Evolutionary conservation across 1,284 basidiomycete genomes (phyloP).

Genomic region (Cutaneotrichosporon sp.): DNA sequence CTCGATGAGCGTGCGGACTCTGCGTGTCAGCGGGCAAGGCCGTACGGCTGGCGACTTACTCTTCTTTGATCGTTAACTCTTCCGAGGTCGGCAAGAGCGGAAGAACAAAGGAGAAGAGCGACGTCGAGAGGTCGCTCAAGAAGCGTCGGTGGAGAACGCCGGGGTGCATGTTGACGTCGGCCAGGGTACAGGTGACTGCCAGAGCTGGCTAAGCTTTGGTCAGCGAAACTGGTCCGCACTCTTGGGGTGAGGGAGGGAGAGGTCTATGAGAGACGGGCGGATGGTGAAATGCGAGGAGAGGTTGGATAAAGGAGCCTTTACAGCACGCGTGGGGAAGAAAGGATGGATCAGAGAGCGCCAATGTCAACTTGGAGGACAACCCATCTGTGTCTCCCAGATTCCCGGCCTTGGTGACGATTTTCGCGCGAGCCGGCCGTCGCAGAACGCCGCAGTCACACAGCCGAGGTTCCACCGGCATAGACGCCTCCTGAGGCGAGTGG

Average conservation of each 20-base stretch:
- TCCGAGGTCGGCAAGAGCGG: slow-evolving; percentile 83
- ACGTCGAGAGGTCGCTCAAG: slow-evolving; percentile 53
- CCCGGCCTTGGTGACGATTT: too few species aligned
- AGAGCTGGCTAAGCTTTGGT: neutral
- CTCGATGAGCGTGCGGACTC: slow-evolving; percentile 86
- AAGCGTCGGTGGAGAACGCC: slow-evolving; percentile 50
- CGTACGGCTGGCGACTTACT: slow-evolving; percentile 50
- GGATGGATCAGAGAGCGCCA: too few species aligned
- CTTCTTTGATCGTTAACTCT: slow-evolving; percentile 91
- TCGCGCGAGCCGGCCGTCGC: too few species aligned
- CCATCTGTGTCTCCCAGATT: too few species aligned
- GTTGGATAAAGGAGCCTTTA: too few species aligned
- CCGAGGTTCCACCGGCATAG: too few species aligned
- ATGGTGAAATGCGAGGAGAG: too few species aligned
- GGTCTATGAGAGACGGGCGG: too few species aligned
- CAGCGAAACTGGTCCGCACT: neutral
- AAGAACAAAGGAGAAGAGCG: slow-evolving; percentile 65
- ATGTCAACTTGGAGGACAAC: too few species aligned
- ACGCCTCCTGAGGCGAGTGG: neutral
- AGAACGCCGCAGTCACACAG: too few species aligned
- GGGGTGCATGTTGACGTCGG: slow-evolving; percentile 44
- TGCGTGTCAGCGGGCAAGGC: slow-evolving; percentile 19
- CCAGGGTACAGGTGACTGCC: neutral
- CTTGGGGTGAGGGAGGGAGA: neutral
- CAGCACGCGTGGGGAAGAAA: too few species aligned